A percentile compares a stretch with the other conserved stretches of the same genome.
These are phyloP conservation scores for Trichoderma arundinaceum DNA, from an alignment of 2,329 filamentous ascomycete species.

Conservation along the genomic window DNA sequence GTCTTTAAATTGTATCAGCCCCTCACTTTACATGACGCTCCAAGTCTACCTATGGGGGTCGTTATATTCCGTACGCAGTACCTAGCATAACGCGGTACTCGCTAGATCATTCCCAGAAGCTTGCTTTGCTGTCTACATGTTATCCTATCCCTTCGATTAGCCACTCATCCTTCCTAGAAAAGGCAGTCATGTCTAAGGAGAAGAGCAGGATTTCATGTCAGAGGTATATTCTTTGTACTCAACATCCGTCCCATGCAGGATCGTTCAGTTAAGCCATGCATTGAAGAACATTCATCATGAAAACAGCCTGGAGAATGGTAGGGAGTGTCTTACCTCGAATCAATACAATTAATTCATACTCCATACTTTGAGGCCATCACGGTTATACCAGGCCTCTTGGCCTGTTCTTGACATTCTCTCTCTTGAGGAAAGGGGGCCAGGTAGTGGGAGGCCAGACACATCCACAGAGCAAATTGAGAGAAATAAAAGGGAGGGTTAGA, in stretches of 20 bases:
- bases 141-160: background rate
- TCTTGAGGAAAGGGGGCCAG: no score
- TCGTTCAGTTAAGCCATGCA: constrained; percentile 47
- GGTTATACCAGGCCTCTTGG: background rate
- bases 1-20: background rate
- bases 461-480: background rate
- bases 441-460: background rate
- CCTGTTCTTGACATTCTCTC: background rate
- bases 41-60: no score
- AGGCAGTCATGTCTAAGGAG: background rate
- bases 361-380: background rate
- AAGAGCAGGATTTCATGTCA: constrained; percentile 34
- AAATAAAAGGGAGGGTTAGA: background rate
- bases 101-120: no score
- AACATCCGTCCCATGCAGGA: constrained; percentile 32
- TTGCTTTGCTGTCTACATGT: no score
- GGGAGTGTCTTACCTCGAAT: background rate
- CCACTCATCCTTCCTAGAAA: background rate
- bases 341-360: background rate
- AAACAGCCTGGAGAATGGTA: background rate
- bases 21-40: no score
- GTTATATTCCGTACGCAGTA: no score
- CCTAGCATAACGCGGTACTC: no score
- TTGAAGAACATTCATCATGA: constrained; percentile 42
- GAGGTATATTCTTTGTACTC: constrained; percentile 42